A percentile compares a stretch with the other conserved stretches of the same genome.
These are phyloP conservation scores for Nothopassalora personata DNA, from an alignment of 2,329 filamentous ascomycete genomes.

Conservation along the genomic window DNA sequence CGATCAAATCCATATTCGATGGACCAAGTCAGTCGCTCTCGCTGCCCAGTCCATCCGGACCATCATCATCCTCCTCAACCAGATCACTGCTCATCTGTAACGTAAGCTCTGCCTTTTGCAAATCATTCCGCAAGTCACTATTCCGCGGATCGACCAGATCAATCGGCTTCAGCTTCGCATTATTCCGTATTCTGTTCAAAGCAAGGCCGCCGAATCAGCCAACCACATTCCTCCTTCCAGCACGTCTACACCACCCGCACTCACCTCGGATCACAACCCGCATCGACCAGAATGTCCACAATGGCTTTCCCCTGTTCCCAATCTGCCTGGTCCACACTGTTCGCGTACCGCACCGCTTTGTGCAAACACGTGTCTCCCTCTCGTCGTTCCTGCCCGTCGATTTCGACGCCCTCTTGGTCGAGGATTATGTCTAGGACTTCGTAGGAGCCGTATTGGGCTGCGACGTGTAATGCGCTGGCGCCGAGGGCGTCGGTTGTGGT, in stretches of 20 bases:
- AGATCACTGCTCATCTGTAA: conserved; percentile 45
- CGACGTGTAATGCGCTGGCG: conserved; percentile 84
- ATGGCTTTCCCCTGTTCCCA: conserved; percentile 61
- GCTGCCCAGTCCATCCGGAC: conserved; percentile 38
- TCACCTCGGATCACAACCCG: conserved; percentile 58
- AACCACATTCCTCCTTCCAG: background rate
- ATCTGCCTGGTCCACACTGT: conserved; percentile 59
- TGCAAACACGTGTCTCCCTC: conserved; percentile 77
- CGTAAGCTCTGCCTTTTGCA: conserved; percentile 67
- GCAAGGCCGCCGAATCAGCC: background rate
- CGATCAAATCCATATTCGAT: background rate
- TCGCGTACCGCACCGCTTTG: conserved; percentile 71
- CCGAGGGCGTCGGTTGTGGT: conserved; percentile 78
- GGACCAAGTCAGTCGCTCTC: conserved; percentile 41
- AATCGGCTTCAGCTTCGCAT: conserved; percentile 63
- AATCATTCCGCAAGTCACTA: conserved; percentile 53
- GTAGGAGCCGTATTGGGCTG: conserved; percentile 78
- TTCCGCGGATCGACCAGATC: conserved; percentile 72
- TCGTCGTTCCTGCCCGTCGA: conserved; percentile 66
- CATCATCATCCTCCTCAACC: conserved; percentile 43
- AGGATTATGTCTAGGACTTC: conserved; percentile 77
- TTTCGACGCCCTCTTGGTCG: conserved; percentile 78
- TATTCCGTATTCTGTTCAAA: conserved; percentile 55
- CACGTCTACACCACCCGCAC: conserved; percentile 5
- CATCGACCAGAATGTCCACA: conserved; percentile 76